phyloP scores from a whole-genome alignment of 1,139 yeast genomes.

The Lodderomyces parapsilosis region DNA sequence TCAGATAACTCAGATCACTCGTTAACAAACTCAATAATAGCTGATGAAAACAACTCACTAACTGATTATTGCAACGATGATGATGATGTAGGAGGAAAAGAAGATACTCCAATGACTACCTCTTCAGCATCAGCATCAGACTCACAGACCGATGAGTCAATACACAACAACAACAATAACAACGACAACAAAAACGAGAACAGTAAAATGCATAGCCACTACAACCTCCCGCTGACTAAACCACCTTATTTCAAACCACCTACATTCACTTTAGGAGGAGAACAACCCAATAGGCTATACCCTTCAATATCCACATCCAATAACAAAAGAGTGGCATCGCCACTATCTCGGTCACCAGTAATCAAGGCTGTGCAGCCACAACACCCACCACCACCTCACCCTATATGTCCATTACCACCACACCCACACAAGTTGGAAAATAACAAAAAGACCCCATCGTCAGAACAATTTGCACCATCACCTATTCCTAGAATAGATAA shows the following conservation, averaged over 20 bases:
- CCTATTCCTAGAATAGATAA: constrained; percentile 5
- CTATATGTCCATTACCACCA: neutral
- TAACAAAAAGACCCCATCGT: constrained; percentile 3
- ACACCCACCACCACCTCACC: neutral
- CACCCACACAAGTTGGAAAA: constrained; percentile 1
- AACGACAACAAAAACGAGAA: no score
- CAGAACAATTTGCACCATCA: constrained; percentile 11
- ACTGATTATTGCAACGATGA: neutral
- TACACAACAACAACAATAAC: neutral
- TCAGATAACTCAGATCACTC: constrained; percentile 1
- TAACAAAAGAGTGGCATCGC: neutral
- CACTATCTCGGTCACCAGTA: neutral
- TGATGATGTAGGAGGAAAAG: neutral
- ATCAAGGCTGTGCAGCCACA: neutral
- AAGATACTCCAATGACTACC: neutral
- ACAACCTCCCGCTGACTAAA: no score
- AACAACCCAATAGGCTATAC: neutral
- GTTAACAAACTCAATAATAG: neutral
- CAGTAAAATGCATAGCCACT: no score
- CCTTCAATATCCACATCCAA: neutral
- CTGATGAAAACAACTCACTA: neutral
- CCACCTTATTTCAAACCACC: neutral
- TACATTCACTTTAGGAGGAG: neutral
- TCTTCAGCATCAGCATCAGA: neutral
- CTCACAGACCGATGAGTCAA: neutral